Evolutionary conservation across 2,329 filamentous ascomycete species (phyloP).

Genomic region (Arthrobotrys pseudoclavata): DNA sequence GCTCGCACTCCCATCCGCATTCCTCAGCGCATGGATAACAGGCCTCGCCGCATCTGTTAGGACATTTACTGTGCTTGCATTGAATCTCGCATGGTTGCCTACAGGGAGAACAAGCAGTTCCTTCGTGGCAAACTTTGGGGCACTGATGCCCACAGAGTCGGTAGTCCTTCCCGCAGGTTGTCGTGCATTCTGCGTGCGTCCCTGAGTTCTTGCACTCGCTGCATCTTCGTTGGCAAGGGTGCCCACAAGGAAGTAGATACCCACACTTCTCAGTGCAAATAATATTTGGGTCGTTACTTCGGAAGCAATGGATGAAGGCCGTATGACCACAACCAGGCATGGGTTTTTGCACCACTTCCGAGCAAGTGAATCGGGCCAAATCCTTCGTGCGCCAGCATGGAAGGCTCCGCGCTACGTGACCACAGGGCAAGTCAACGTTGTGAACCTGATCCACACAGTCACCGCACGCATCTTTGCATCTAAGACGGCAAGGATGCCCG

Average conservation of each 20-base stretch:
- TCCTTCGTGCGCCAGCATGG: constrained; percentile 68
- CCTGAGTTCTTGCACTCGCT: constrained; percentile 67
- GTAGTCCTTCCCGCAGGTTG: constrained; percentile 70
- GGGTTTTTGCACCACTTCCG: constrained; percentile 67
- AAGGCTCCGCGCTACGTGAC: constrained; percentile 54
- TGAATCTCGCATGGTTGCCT: constrained; percentile 70
- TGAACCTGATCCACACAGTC: constrained; percentile 52
- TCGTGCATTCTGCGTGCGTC: constrained; percentile 66
- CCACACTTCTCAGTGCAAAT: constrained; percentile 40
- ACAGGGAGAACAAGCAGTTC: constrained; percentile 69
- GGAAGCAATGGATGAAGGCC: constrained; percentile 69
- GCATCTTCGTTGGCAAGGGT: constrained; percentile 70
- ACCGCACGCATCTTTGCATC: constrained; percentile 64
- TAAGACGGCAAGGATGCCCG: constrained; percentile 65
- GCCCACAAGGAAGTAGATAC: constrained; percentile 28
- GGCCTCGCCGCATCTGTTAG: constrained; percentile 72
- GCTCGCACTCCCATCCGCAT: constrained; percentile 73
- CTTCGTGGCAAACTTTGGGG: constrained; percentile 70
- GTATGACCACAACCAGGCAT: constrained; percentile 73
- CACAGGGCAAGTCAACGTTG: constrained; percentile 60
- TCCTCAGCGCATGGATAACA: constrained; percentile 74
- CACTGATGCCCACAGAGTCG: constrained; percentile 74
- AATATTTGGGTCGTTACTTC: constrained; percentile 66
- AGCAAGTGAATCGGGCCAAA: constrained; percentile 69
- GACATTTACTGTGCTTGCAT: constrained; percentile 73